These are phyloP conservation scores for Backusella tarrabulga DNA, from an alignment of 192 early-diverging fungal species.

Conservation along the genomic window DNA sequence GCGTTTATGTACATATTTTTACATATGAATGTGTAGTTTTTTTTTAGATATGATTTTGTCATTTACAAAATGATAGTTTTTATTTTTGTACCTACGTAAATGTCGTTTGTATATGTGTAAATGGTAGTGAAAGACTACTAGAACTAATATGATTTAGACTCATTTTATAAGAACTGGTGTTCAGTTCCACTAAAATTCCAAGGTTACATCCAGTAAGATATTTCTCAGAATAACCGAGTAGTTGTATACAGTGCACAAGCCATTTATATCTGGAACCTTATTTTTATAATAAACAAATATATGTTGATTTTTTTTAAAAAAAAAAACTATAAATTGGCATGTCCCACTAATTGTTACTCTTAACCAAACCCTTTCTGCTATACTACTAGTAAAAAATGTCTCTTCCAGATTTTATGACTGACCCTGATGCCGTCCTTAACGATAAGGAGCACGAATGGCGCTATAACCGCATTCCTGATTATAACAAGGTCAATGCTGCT, in stretches of 20 bases:
- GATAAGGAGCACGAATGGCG: conserved; percentile 43
- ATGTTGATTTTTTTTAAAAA: neutral
- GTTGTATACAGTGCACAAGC: neutral
- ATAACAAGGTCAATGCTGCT: conserved; percentile 40
- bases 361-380: neutral
- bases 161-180: neutral
- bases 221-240: neutral
- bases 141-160: neutral
- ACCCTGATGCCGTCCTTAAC: conserved; percentile 43
- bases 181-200: neutral
- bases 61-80: neutral
- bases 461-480: conserved; percentile 41
- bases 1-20: neutral
- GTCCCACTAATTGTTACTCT: neutral
- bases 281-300: neutral
- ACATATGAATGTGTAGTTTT: neutral
- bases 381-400: conserved; percentile 6
- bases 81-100: neutral
- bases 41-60: neutral
- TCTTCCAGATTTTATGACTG: conserved; percentile 48
- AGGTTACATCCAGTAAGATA: neutral
- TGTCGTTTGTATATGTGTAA: neutral
- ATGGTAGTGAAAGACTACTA: neutral
- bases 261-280: neutral
- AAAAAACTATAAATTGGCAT: neutral